A percentile compares a stretch with the other conserved stretches of the same genome.
These are phyloP conservation scores for Psidium guajava DNA, from an alignment of 345 rosid genomes.

Conservation along the genomic window DNA sequence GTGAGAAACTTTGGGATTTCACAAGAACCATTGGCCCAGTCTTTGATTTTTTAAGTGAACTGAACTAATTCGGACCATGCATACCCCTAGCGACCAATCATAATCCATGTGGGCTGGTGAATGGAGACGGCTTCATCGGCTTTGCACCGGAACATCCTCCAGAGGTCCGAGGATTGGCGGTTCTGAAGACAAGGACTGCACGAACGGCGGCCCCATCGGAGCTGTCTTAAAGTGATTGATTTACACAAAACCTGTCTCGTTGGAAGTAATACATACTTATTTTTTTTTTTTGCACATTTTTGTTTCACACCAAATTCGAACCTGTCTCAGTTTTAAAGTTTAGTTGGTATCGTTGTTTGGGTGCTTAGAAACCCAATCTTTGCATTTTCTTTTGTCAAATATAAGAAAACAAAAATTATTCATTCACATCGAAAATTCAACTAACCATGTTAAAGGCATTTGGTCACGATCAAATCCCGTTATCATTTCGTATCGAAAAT, in stretches of 20 bases:
- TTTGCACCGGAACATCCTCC: no score
- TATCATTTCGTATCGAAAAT: neutral
- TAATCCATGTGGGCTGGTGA: no score
- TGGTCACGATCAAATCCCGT: accelerated
- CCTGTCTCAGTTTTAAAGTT: neutral
- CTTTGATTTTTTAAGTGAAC: no score
- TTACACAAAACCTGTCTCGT: neutral
- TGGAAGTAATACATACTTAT: neutral
- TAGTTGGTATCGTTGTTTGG: neutral
- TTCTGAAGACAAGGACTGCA: neutral
- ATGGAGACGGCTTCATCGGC: no score
- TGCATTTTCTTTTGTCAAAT: neutral
- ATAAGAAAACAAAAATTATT: neutral
- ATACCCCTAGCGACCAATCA: no score
- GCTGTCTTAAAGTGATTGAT: no score
- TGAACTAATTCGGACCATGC: no score
- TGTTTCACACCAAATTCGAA: neutral
- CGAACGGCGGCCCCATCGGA: no score
- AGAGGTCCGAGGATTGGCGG: neutral
- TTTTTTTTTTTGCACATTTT: neutral
- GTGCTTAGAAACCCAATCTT: accelerated
- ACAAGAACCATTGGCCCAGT: no score
- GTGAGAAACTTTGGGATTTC: no score
- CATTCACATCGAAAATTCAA: neutral
- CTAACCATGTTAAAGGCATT: accelerated